These are phyloP conservation scores for Heritiera fomes DNA, from an alignment of 345 rosid genomes.

Conservation along the genomic window DNA sequence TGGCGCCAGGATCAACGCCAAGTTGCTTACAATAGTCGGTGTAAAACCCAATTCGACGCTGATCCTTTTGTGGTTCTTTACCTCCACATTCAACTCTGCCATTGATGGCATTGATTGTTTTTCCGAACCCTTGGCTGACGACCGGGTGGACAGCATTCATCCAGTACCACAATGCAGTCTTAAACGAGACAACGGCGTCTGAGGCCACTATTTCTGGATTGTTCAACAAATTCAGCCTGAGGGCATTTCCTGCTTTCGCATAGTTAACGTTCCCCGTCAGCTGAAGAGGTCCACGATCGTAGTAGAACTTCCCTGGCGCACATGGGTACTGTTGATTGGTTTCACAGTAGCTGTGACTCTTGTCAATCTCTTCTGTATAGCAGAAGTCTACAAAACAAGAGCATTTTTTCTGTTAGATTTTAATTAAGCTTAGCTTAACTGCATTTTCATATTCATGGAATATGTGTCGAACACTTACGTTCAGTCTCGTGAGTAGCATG, in stretches of 20 bases:
- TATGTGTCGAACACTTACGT: not conserved
- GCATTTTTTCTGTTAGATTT: not conserved
- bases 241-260: constrained; percentile 42
- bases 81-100: constrained; percentile 48
- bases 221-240: constrained; percentile 17
- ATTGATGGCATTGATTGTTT: constrained; percentile 49
- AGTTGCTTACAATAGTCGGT: constrained; percentile 41
- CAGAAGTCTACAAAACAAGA: constrained; percentile 54
- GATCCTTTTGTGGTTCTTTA: constrained; percentile 28
- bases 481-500: constrained; percentile 10
- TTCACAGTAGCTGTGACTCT: constrained; percentile 47
- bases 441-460: too few species aligned
- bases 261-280: constrained; percentile 55
- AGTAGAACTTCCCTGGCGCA: constrained; percentile 41
- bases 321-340: constrained; percentile 53
- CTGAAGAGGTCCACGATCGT: constrained; percentile 53
- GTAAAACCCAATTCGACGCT: constrained; percentile 38
- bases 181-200: constrained; percentile 38
- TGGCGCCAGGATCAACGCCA: constrained; percentile 46
- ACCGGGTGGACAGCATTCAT: constrained; percentile 36
- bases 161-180: constrained; percentile 58
- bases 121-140: constrained; percentile 47
- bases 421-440: too few species aligned
- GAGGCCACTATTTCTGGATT: constrained; percentile 45
- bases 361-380: constrained; percentile 57